phyloP scores from a whole-genome alignment of 108 stramenopile species.

The Discostella pseudostelligera region DNA sequence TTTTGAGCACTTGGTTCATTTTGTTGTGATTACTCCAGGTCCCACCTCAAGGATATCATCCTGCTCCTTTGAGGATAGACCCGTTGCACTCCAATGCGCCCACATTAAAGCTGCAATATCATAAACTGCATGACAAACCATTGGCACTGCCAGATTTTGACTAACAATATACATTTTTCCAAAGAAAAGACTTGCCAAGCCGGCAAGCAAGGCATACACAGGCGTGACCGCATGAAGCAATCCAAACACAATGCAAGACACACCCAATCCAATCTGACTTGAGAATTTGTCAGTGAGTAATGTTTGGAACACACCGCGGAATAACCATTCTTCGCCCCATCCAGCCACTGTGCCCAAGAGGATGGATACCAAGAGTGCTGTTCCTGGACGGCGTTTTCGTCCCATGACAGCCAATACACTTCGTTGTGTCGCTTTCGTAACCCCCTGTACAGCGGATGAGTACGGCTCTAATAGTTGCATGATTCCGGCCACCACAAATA shows the following conservation, averaged over 20 bases:
- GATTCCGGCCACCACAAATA: conserved; percentile 52
- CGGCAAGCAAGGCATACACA: conserved; percentile 73
- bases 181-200: conserved; percentile 78
- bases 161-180: conserved; percentile 63
- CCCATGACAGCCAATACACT: conserved; percentile 75
- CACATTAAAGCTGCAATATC: conserved; percentile 77
- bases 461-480: conserved; percentile 63
- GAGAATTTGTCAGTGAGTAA: conserved; percentile 40
- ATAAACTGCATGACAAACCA: conserved; percentile 80
- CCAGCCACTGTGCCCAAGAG: conserved; percentile 77
- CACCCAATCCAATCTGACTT: conserved; percentile 40
- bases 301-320: conserved; percentile 80
- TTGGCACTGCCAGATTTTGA: conserved; percentile 75
- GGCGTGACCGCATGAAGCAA: conserved; percentile 85
- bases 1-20: conserved; percentile 4
- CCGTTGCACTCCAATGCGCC: conserved; percentile 73
- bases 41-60: conserved; percentile 33
- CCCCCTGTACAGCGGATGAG: conserved; percentile 65
- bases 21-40: conserved; percentile 24
- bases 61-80: conserved; percentile 45
- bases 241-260: conserved; percentile 74
- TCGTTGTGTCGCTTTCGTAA: conserved; percentile 75
- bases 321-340: conserved; percentile 86
- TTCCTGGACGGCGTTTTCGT: conserved; percentile 49
- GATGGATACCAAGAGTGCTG: conserved; percentile 48